Evolutionary conservation across 192 early-diverging fungal species (phyloP).

Genomic region (Piromyces finnis): DNA sequence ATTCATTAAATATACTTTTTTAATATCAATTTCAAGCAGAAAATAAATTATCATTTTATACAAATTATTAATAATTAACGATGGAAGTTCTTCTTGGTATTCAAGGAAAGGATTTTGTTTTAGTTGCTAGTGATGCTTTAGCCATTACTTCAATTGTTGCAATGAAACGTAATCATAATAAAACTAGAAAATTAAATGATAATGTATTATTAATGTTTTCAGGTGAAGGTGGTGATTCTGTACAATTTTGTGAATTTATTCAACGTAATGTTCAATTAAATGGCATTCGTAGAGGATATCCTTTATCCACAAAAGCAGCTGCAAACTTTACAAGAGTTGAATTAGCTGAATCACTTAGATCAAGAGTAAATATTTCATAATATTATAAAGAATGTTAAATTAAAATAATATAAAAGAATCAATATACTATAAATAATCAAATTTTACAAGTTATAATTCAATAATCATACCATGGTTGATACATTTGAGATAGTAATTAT

Average conservation of each 20-base stretch:
- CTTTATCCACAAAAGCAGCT: conserved; percentile 55
- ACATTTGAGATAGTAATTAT: no score
- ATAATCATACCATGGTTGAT: no score
- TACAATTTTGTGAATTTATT: conserved; percentile 90
- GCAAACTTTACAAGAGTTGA: conserved; percentile 72
- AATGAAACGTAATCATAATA: conserved; percentile 86
- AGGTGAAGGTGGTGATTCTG: conserved; percentile 83
- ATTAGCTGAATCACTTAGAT: conserved; percentile 69
- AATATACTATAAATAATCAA: no score
- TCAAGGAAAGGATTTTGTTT: conserved; percentile 79
- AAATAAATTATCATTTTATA: no score
- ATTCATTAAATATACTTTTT: no score
- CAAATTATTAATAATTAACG: not conserved
- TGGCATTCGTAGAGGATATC: conserved; percentile 70
- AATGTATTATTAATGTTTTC: conserved; percentile 68
- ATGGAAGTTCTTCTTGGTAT: conserved; percentile 84
- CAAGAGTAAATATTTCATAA: conserved; percentile 24
- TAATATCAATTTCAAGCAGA: no score
- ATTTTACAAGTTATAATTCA: no score
- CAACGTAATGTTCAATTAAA: conserved; percentile 81
- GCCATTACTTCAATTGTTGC: conserved; percentile 65
- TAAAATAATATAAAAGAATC: no score
- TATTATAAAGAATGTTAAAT: conserved; percentile 2
- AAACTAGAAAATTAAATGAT: conserved; percentile 64
- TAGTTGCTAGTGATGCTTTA: conserved; percentile 66